phyloP scores from a whole-genome alignment of 2,329 filamentous ascomycete species.

The Tolypocladium tropicale region DNA sequence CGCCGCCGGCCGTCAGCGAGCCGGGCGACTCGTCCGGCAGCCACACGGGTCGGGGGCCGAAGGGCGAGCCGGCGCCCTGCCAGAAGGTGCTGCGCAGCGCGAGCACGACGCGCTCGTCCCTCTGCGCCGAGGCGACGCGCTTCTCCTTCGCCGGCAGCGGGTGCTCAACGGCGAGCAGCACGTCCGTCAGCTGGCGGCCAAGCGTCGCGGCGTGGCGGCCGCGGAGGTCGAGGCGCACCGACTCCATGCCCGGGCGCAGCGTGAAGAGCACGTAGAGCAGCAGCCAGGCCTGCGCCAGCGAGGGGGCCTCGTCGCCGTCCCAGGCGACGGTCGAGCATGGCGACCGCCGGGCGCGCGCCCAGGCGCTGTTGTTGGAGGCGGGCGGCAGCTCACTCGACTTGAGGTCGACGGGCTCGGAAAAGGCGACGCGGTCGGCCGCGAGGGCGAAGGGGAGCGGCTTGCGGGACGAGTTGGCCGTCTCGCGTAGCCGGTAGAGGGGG shows the following conservation, averaged over 20 bases:
- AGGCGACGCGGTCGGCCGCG: constrained; percentile 26
- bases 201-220: constrained; percentile 26
- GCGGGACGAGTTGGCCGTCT: constrained; percentile 14
- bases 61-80: constrained; percentile 59
- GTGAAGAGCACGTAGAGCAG: constrained; percentile 43
- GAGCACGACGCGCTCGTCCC: constrained; percentile 25
- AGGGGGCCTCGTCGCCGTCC: constrained; percentile 29
- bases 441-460: constrained; percentile 18
- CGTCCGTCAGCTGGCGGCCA: constrained; percentile 30
- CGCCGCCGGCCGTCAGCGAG: constrained; percentile 21
- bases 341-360: constrained; percentile 45
- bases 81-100: constrained; percentile 51
- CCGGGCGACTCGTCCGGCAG: constrained; percentile 33
- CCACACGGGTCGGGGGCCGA: constrained; percentile 55
- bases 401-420: constrained; percentile 34
- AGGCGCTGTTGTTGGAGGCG: constrained; percentile 43
- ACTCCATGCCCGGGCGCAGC: constrained; percentile 35
- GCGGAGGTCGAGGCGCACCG: constrained; percentile 34
- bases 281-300: constrained; percentile 41
- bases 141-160: constrained; percentile 25
- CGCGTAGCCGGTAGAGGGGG: constrained; percentile 24
- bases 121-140: constrained; percentile 9
- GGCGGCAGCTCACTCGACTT: constrained; percentile 39
- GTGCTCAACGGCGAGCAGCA: constrained; percentile 39
- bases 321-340: constrained; percentile 35